Evolutionary conservation across 495 filamentous ascomycete species (phyloP).

Genomic region (Antarctomyces pellizariae): DNA sequence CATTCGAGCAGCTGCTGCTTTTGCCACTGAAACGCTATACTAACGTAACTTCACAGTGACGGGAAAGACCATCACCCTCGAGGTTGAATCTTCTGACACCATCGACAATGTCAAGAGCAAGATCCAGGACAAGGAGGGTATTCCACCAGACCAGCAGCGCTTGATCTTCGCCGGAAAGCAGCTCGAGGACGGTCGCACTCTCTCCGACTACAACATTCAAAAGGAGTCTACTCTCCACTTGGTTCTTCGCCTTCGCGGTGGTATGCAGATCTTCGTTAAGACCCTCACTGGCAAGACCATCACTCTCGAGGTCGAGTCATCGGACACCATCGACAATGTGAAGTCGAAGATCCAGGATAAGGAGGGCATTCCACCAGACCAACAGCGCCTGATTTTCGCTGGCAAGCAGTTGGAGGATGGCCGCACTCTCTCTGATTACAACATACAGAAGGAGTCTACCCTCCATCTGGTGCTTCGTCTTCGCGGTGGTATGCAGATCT

Average conservation of each 20-base stretch:
- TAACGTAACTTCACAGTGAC: slow-evolving; percentile 35
- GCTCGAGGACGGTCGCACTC: slow-evolving; percentile 86
- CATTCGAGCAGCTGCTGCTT: slow-evolving; percentile 3
- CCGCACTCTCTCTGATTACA: slow-evolving; percentile 73
- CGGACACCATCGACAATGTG: slow-evolving; percentile 92
- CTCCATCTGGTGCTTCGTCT: slow-evolving; percentile 92
- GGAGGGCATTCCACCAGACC: slow-evolving; percentile 86
- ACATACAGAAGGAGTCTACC: slow-evolving; percentile 96
- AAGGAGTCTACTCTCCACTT: slow-evolving; percentile 93
- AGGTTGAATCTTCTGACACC: slow-evolving; percentile 94
- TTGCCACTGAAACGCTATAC: slow-evolving; percentile 12
- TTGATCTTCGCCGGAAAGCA: slow-evolving; percentile 98
- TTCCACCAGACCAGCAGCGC: slow-evolving; percentile 94
- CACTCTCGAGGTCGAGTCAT: slow-evolving; percentile 91
- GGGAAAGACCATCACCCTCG: slow-evolving; percentile 97
- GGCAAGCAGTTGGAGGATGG: slow-evolving; percentile 89
- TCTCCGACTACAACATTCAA: slow-evolving; percentile 97
- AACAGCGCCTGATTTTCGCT: slow-evolving; percentile 87
- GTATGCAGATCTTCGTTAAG: slow-evolving; percentile 97
- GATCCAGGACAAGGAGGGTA: slow-evolving; percentile 99
- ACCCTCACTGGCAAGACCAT: slow-evolving; percentile 94
- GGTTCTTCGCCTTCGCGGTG: slow-evolving; percentile 91
- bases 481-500: slow-evolving; percentile 98
- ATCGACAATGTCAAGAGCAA: slow-evolving; percentile 99
- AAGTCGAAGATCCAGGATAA: slow-evolving; percentile 69